A percentile compares a stretch with the other conserved stretches of the same genome.
phyloP scores from a whole-genome alignment of 768 basidiomycete species.

The Hypholoma fasciculare region DNA sequence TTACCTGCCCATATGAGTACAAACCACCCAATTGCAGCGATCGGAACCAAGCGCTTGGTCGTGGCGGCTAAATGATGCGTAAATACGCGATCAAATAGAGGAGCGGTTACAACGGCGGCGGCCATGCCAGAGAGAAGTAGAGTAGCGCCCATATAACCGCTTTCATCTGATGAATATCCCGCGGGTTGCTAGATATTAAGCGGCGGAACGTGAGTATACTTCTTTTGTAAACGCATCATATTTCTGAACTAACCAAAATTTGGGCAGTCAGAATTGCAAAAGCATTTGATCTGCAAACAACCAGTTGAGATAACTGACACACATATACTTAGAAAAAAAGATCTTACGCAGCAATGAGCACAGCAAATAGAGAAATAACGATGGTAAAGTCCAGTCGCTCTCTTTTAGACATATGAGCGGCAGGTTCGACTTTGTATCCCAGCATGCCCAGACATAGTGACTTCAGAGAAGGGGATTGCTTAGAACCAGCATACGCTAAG shows the following conservation, averaged over 20 bases:
- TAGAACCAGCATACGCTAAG: conserved; percentile 64
- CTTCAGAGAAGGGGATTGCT: conserved; percentile 48
- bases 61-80: conserved; percentile 68
- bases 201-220: background rate
- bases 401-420: conserved; percentile 57
- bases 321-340: background rate
- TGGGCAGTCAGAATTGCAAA: conserved; percentile 70
- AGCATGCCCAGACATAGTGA: conserved; percentile 56
- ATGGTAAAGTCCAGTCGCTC: conserved; percentile 76
- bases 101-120: conserved; percentile 66
- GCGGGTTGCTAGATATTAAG: conserved; percentile 53
- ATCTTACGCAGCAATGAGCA: conserved; percentile 63
- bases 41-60: conserved; percentile 58
- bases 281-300: conserved; percentile 47
- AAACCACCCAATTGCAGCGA: conserved; percentile 65
- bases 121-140: conserved; percentile 72
- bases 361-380: conserved; percentile 58
- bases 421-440: conserved; percentile 40
- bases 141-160: conserved; percentile 69
- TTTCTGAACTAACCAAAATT: conserved; percentile 53
- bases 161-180: conserved; percentile 66
- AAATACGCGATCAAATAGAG: conserved; percentile 81
- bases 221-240: too few relatives aligned
- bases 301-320: background rate
- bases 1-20: conserved; percentile 80